Conservation (phyloP, 2,329 filamentous ascomycete genomes). For the Tolypocladium capitatum region DNA sequence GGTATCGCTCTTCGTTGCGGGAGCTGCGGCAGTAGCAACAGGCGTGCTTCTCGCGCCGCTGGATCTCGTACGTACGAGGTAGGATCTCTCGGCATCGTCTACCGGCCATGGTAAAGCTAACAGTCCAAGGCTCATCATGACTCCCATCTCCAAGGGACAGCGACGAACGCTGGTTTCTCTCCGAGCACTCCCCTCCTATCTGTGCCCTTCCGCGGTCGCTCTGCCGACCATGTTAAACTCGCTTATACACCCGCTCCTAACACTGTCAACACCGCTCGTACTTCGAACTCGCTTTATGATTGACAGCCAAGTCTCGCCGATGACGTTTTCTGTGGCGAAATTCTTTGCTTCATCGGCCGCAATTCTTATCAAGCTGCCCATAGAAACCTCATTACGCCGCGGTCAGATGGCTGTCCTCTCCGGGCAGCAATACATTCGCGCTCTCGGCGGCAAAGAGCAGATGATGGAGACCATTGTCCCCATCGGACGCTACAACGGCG, state of each 20-base stretch:
- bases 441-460: constrained; percentile 28
- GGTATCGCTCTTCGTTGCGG: constrained; percentile 63
- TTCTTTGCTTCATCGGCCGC: constrained; percentile 72
- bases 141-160: constrained; percentile 59
- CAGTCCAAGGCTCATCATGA: constrained; percentile 59
- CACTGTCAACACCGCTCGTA: constrained; percentile 69
- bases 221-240: constrained; percentile 81
- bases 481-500: constrained; percentile 68
- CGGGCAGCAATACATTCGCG: constrained; percentile 35
- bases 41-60: constrained; percentile 74
- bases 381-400: constrained; percentile 83
- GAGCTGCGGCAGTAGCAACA: constrained; percentile 52
- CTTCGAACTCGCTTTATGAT: constrained; percentile 75
- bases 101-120: constrained; percentile 11
- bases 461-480: constrained; percentile 63
- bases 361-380: constrained; percentile 72
- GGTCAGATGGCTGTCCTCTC: constrained; percentile 68
- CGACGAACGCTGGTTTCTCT: constrained; percentile 69
- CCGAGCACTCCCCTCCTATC: constrained; percentile 62
- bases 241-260: constrained; percentile 69
- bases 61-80: constrained; percentile 73
- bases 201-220: constrained; percentile 57
- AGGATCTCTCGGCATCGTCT: constrained; percentile 1
- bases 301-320: constrained; percentile 68
- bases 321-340: constrained; percentile 67